Evolutionary conservation across 2,329 filamentous ascomycete species (phyloP).

Genomic region (Purpureocillium takamizusanense): DNA sequence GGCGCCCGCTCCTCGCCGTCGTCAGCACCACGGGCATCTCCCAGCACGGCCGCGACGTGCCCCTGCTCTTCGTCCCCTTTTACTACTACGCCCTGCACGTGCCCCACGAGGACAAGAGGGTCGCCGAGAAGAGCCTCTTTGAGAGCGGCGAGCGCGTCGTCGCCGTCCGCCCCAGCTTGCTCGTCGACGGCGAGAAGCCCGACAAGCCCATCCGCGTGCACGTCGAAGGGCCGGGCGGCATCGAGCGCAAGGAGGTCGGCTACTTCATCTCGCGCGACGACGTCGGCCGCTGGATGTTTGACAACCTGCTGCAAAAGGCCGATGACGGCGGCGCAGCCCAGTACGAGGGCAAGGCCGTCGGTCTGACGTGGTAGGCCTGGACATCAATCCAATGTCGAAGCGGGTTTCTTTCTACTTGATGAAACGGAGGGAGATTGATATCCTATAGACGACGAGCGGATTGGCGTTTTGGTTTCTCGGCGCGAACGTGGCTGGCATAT

Average conservation of each 20-base stretch:
- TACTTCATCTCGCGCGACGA: conserved; percentile 31
- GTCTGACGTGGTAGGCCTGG: conserved; percentile 17
- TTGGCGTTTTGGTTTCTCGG: no score
- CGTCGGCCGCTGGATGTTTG: conserved; percentile 31
- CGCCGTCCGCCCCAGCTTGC: conserved; percentile 27
- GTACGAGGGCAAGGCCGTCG: conserved; percentile 19
- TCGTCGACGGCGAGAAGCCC: conserved; percentile 16
- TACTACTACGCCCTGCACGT: conserved; percentile 30
- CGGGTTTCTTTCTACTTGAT: no score
- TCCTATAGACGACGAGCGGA: no score
- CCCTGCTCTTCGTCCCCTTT: conserved; percentile 30
- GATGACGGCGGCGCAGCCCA: background rate
- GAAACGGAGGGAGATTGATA: no score
- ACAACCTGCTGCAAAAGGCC: conserved; percentile 20
- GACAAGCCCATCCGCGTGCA: conserved; percentile 16
- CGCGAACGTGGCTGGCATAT: no score
- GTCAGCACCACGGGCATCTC: conserved; percentile 33
- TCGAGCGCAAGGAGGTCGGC: conserved; percentile 26
- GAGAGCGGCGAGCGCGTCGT: conserved; percentile 22
- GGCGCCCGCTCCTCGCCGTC: conserved; percentile 24
- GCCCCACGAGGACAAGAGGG: conserved; percentile 38
- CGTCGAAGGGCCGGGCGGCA: conserved; percentile 21
- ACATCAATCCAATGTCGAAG: no score
- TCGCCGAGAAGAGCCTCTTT: conserved; percentile 29
- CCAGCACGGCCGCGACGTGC: conserved; percentile 16